A percentile compares a stretch with the other conserved stretches of the same genome.
Conservation (phyloP, 2,329 filamentous ascomycete species). For the Colletotrichum australisinense region DNA sequence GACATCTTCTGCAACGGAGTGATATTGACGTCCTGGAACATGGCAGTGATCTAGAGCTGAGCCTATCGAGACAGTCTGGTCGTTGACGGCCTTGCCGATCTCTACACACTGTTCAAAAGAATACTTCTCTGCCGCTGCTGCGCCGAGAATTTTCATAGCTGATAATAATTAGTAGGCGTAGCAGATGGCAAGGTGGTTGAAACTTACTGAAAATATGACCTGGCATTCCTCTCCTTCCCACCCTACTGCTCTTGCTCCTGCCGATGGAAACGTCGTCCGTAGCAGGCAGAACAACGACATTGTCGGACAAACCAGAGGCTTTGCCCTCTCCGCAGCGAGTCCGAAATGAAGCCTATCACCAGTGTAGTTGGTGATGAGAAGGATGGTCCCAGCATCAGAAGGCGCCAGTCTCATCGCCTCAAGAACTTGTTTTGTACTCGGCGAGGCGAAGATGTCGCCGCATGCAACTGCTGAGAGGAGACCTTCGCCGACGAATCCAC, state of each 20-base stretch:
- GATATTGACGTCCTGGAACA: slow-evolving; percentile 72
- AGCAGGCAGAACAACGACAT: slow-evolving; percentile 78
- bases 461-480: slow-evolving; percentile 76
- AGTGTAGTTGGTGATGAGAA: slow-evolving; percentile 82
- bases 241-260: slow-evolving; percentile 72
- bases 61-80: slow-evolving; percentile 74
- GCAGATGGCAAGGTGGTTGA: slow-evolving; percentile 44
- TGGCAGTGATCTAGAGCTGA: slow-evolving; percentile 79
- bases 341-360: slow-evolving; percentile 80
- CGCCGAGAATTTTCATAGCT: slow-evolving; percentile 76
- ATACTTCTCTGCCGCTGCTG: slow-evolving; percentile 70
- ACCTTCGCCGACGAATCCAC: slow-evolving; percentile 76
- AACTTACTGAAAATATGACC: slow-evolving; percentile 65
- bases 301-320: slow-evolving; percentile 66
- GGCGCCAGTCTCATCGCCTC: slow-evolving; percentile 72
- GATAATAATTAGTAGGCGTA: slow-evolving; percentile 51
- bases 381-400: slow-evolving; percentile 72
- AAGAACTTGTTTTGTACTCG: slow-evolving; percentile 78
- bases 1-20: slow-evolving; percentile 52
- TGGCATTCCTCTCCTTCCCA: slow-evolving; percentile 78
- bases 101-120: slow-evolving; percentile 67
- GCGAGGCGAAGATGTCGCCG: slow-evolving; percentile 81
- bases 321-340: slow-evolving; percentile 79
- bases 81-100: slow-evolving; percentile 66
- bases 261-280: slow-evolving; percentile 81